Evolutionary conservation across 768 basidiomycete genomes (phyloP).

Genomic region (Tephrocybe sp.): DNA sequence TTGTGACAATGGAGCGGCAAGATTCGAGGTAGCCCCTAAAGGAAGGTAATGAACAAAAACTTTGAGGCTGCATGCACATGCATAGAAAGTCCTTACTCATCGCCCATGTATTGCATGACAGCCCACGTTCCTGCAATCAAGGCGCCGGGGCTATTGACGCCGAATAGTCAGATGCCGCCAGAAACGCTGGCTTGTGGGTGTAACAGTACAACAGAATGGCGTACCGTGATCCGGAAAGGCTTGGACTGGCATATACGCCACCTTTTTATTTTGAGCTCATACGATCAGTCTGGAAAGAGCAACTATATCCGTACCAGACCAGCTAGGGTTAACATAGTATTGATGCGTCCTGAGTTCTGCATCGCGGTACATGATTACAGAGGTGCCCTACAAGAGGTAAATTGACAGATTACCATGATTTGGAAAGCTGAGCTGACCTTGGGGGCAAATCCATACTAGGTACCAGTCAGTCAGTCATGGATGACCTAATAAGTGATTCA

Average conservation of each 20-base stretch:
- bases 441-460: conserved; percentile 88
- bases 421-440: conserved; percentile 49
- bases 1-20: conserved; percentile 77
- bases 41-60: background rate
- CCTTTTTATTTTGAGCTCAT: conserved; percentile 35
- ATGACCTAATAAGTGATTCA: background rate
- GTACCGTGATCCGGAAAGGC: conserved; percentile 86
- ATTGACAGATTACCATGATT: conserved; percentile 1
- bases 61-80: conserved; percentile 1
- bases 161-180: background rate
- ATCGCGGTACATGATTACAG: conserved; percentile 92
- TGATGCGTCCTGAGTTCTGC: conserved; percentile 75
- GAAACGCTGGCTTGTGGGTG: background rate
- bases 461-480: conserved; percentile 9
- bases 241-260: conserved; percentile 89
- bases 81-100: conserved; percentile 52
- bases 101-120: conserved; percentile 91
- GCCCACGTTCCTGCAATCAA: conserved; percentile 96
- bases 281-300: background rate
- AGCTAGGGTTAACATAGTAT: conserved; percentile 81
- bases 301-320: conserved; percentile 54
- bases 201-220: conserved; percentile 14
- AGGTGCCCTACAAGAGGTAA: conserved; percentile 60
- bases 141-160: conserved; percentile 68
- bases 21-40: conserved; percentile 83